Base-by-base conservation (phyloP, 2,329 filamentous ascomycete genomes). In the Xylariaceae sp. region DNA sequence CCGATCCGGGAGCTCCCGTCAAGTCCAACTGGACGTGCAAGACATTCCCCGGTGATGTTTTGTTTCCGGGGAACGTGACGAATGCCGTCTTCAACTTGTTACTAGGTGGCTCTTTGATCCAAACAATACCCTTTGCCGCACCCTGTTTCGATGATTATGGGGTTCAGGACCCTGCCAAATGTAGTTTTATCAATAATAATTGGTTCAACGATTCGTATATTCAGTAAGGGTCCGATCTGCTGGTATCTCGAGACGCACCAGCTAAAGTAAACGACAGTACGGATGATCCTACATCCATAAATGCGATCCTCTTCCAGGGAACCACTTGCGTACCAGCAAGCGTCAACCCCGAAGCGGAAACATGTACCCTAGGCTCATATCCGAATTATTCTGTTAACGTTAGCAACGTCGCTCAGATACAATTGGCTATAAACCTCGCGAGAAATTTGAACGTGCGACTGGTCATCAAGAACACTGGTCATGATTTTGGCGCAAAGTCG, bases 241-340 rank as follows among this genome's bases (percentile, higher is more conserved):
- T 35, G 5, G 9, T 32, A 11, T 11, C 5, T 39, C 31, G n/a
- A 11, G n/a, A n/a, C 10, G 3, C 18, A 14, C 6, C 30, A 39
- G 35, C 35, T 56, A 39, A 51, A 22, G 51, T 11, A 1, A 32
- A 19, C 12, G 31, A 35, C 18, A 63, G 61, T 41, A 62, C 60
- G 2, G 57, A 62, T 45, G 61, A 63, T 36, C 61, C 61, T 3
- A 62, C 61, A 5, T 63, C 60, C n/a, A 61, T 63, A 44, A 63
- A 62, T 27, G 58, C 60, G 4, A 58, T 63, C 35, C 32, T 63
- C 4, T 61, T 57, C 39, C 57, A 62, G 42, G 60, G 59, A 6
- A 60, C 58, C 1, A 61, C 56, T 39, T 63, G 61, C 44, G 57
- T 63, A 18, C 61, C 61, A 15, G 51, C 50, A n/a, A 56, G 57